These are phyloP conservation scores for Fragilariopsis cylindrus DNA, from an alignment of 108 stramenopile species.

Conservation along the genomic window DNA sequence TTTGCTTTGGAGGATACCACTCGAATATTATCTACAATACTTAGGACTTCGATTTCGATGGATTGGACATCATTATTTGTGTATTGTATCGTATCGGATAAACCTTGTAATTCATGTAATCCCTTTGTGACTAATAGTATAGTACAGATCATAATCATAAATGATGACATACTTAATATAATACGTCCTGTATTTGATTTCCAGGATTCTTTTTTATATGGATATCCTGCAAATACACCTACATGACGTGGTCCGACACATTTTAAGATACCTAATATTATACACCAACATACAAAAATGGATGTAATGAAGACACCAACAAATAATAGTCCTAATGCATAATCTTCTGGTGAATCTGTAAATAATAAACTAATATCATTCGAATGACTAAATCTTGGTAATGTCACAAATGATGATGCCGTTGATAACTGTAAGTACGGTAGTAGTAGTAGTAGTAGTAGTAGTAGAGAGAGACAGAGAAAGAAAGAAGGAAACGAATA, in stretches of 20 bases:
- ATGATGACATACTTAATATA: constrained; percentile 16
- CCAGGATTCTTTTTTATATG: constrained; percentile 21
- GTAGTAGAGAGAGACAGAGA: not conserved
- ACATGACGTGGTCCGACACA: constrained; percentile 39
- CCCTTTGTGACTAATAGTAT: constrained; percentile 34
- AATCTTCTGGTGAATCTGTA: constrained; percentile 15
- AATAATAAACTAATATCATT: constrained; percentile 42
- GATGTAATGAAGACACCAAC: constrained; percentile 29
- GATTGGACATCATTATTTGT: constrained; percentile 33
- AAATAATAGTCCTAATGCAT: constrained; percentile 35
- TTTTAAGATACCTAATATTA: constrained; percentile 37
- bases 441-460: not conserved
- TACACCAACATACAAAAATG: constrained; percentile 36
- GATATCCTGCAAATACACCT: constrained; percentile 45
- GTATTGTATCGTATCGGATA: constrained; percentile 24
- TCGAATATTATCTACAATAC: constrained; percentile 23
- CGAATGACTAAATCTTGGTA: constrained; percentile 45
- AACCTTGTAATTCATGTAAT: constrained; percentile 24
- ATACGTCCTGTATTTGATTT: constrained; percentile 1
- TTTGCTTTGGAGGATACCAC: constrained; percentile 21
- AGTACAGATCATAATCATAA: constrained; percentile 36
- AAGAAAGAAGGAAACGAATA: not conserved
- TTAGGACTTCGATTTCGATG: constrained; percentile 18
- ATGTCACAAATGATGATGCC: not conserved
- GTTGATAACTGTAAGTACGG: constrained; percentile 11